Percentiles rank a stretch among this genome's conserved stretches.
These are phyloP conservation scores for Mercurialis annua DNA, from an alignment of 345 rosid genomes.

Conservation along the genomic window DNA sequence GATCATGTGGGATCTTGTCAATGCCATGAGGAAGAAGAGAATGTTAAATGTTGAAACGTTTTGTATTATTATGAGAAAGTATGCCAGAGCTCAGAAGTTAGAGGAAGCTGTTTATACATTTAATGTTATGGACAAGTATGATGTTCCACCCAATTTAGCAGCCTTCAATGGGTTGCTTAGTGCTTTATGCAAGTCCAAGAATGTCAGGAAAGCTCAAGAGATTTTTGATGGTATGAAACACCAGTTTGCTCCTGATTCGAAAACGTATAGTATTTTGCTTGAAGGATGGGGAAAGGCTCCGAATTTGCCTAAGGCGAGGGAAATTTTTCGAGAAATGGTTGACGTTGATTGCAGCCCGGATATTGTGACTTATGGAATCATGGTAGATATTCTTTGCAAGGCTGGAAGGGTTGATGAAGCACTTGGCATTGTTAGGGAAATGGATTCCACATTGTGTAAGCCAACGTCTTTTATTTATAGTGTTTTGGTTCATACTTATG, in stretches of 20 bases:
- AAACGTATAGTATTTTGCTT: slow-evolving; percentile 81
- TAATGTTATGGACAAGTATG: slow-evolving; percentile 82
- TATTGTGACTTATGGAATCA: slow-evolving; percentile 77
- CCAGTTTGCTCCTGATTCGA: slow-evolving; percentile 16
- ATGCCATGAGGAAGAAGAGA: slow-evolving; percentile 63
- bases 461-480: slow-evolving; percentile 81
- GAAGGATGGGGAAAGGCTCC: slow-evolving; percentile 94
- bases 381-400: slow-evolving; percentile 85
- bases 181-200: slow-evolving; percentile 84
- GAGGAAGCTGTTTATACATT: slow-evolving; percentile 82
- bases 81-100: slow-evolving; percentile 69
- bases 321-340: slow-evolving; percentile 68
- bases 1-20: slow-evolving; percentile 84
- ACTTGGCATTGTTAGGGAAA: slow-evolving; percentile 54
- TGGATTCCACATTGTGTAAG: slow-evolving; percentile 49
- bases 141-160: slow-evolving; percentile 51
- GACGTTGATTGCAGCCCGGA: slow-evolving; percentile 66
- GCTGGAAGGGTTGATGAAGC: slow-evolving; percentile 94
- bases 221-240: slow-evolving; percentile 64
- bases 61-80: slow-evolving; percentile 87
- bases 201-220: slow-evolving; percentile 89
- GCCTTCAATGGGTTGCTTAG: slow-evolving; percentile 81
- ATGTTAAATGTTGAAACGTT: slow-evolving; percentile 73
- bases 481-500: slow-evolving; percentile 75
- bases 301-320: slow-evolving; percentile 79